These are phyloP conservation scores for Vanrija pseudolonga DNA, from an alignment of 1,284 basidiomycete species.

Conservation along the genomic window DNA sequence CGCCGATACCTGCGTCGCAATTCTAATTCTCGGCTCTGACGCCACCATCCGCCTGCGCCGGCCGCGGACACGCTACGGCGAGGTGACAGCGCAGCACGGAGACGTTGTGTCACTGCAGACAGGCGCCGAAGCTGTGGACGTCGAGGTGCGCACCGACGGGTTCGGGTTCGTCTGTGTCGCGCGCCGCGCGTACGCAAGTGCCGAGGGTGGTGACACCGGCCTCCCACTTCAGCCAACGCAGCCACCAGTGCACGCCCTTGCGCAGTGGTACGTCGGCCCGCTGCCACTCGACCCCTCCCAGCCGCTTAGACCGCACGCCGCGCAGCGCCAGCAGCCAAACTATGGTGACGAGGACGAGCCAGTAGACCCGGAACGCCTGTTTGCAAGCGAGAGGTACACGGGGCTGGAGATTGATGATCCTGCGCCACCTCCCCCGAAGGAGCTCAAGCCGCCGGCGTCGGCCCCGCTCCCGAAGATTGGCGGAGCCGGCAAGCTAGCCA, in stretches of 20 bases:
- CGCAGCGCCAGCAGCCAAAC: constrained; percentile 17
- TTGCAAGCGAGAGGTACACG: too few species aligned
- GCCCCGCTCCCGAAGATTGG: constrained; percentile 64
- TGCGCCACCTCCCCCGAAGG: too few species aligned
- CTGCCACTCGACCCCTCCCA: neutral
- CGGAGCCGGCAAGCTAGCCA: constrained; percentile 53
- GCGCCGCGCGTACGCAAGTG: neutral
- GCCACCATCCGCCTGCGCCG: constrained; percentile 12
- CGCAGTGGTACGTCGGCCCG: neutral
- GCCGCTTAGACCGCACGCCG: constrained; percentile 11
- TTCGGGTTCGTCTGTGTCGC: constrained; percentile 37
- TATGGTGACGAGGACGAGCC: constrained; percentile 4
- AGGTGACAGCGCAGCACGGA: constrained; percentile 37
- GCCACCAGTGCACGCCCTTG: neutral
- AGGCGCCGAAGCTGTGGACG: constrained; percentile 27
- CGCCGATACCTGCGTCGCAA: constrained; percentile 10
- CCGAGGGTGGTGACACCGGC: too few species aligned
- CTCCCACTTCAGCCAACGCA: constrained; percentile 11
- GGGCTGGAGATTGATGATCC: too few species aligned
- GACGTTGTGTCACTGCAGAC: constrained; percentile 34
- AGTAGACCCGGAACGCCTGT: too few species aligned
- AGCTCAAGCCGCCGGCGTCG: too few species aligned
- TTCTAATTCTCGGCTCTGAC: constrained; percentile 34
- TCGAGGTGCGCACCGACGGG: constrained; percentile 27
- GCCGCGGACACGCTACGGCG: constrained; percentile 14